Conservation (phyloP, 192 early-diverging fungal species). For the Coemansia sp. region DNA sequence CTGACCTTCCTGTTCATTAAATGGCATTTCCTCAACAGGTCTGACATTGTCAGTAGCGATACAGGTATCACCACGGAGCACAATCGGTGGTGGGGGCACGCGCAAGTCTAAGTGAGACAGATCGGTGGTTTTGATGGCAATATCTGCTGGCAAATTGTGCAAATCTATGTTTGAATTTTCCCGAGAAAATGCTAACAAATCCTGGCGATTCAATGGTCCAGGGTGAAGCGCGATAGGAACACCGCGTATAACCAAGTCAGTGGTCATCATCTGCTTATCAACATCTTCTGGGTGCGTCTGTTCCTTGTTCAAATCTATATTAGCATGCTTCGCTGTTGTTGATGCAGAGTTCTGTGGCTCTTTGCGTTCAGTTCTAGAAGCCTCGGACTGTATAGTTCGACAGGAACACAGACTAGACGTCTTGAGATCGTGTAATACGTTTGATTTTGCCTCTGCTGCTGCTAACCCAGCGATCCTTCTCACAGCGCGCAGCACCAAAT, state of each 20-base stretch:
- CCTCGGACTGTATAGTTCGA: not conserved
- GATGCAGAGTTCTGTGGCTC: not conserved
- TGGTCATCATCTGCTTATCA: not conserved
- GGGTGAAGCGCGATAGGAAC: conserved; percentile 23
- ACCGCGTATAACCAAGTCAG: not conserved
- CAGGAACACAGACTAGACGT: conserved; percentile 33
- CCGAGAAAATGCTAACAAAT: conserved; percentile 16
- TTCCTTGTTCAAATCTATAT: not conserved
- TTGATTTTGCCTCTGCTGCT: conserved; percentile 18
- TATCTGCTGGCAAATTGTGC: not conserved
- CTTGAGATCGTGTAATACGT: conserved; percentile 14
- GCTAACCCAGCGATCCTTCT: conserved; percentile 35
- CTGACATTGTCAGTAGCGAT: not conserved
- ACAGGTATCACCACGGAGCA: conserved; percentile 5
- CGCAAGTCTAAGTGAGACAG: conserved; percentile 18
- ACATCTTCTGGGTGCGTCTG: not conserved
- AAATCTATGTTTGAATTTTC: not conserved
- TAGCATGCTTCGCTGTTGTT: not conserved
- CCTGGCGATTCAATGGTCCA: conserved; percentile 23
- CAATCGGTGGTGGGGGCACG: conserved; percentile 30
- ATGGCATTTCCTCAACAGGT: not conserved
- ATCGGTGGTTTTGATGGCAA: conserved; percentile 22
- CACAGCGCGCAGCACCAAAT: conserved; percentile 36
- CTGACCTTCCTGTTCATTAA: not conserved
- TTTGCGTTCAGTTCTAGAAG: not conserved